Evolutionary conservation across 805 yeast species (phyloP), one percentile per base, ranked within the genome.

Genomic region (Cephaloascus fragrans): DNA sequence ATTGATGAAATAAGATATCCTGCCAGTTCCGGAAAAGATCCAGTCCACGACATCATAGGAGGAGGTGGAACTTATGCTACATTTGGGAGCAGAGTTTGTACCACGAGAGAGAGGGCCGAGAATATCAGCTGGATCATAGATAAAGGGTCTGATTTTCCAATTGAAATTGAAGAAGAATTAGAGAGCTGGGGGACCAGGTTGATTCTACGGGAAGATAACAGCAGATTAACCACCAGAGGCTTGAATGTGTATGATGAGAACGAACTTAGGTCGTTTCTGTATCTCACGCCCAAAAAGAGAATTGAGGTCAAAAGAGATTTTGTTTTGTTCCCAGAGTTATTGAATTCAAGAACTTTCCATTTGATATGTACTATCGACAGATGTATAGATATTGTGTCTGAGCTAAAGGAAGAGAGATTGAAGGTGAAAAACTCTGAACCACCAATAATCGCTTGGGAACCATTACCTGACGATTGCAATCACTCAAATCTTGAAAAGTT

Each of bases 51-150:
- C 52, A 67, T 89, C 5, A 66, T 85, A 36, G 97, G 97, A 1
- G 97, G 97, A 2, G 97, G 89, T 2, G 96, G 95, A 0, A 75
- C 90, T 1, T 89, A 73, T 55, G 88, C 88, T 2, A 73, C 79
- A 1, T 61, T 83, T 14, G 96, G 96, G 0, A 78, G 86, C 0
- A 62, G 89, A 18, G 63, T 84, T 37, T 63, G 77, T 1, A 51
- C 73, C 6, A 69, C 75, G 0, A 41, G 50, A 0, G 44, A 44
- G 0, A 42, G 55, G 17, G 60, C 75, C 0, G 32, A 45, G 3
- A 51, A 51, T 5, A 66, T 80, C n/a, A 70, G 79, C 2, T 83
- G 89, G 62, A 73, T 89, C 9, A 70, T 88, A 1, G 97, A 89
- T 52, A 69, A 74, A 38, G 97, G 97, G 0, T 49, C 55, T 3